Evolutionary conservation across 768 basidiomycete genomes (phyloP).

Genomic region (Lactifluus pinguis): DNA sequence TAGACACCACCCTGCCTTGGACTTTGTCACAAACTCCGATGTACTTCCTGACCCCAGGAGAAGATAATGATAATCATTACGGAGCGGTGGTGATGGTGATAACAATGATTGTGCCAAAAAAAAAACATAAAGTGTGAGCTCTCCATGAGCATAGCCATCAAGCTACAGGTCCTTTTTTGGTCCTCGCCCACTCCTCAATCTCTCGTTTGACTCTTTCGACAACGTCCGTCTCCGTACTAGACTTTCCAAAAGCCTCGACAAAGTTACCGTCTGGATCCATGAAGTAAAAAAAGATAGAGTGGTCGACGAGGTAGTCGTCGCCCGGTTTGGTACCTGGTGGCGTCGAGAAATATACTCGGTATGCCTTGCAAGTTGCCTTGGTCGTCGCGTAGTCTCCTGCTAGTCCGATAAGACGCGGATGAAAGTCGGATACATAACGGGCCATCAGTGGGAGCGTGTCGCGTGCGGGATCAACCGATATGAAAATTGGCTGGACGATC

Average conservation of each 20-base stretch:
- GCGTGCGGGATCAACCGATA: conserved; percentile 93
- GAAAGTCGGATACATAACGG: conserved; percentile 76
- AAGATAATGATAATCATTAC: neutral
- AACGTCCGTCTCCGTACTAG: conserved; percentile 59
- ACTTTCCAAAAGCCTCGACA: conserved; percentile 94
- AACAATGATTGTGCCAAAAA: neutral
- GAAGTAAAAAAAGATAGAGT: conserved; percentile 94
- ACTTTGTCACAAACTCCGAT: neutral
- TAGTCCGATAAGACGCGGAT: conserved; percentile 81
- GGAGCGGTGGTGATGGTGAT: conserved; percentile 3
- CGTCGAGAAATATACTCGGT: conserved; percentile 97
- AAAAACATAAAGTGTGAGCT: neutral
- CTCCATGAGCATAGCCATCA: conserved; percentile 18
- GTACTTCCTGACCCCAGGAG: neutral
- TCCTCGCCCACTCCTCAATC: conserved; percentile 32
- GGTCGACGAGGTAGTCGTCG: conserved; percentile 96
- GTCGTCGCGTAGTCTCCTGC: conserved; percentile 78
- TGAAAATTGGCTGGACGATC: conserved; percentile 83
- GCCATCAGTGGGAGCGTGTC: conserved; percentile 58
- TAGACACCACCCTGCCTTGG: conserved; percentile 3
- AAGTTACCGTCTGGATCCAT: conserved; percentile 95
- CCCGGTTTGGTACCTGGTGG: conserved; percentile 77
- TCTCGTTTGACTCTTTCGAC: conserved; percentile 50
- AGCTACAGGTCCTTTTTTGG: conserved; percentile 27
- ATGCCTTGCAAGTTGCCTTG: conserved; percentile 87